Percentiles rank a stretch among this genome's conserved stretches.
Conservation (phyloP, 148 eudicot genomes). For the Rhododendron simsii region DNA sequence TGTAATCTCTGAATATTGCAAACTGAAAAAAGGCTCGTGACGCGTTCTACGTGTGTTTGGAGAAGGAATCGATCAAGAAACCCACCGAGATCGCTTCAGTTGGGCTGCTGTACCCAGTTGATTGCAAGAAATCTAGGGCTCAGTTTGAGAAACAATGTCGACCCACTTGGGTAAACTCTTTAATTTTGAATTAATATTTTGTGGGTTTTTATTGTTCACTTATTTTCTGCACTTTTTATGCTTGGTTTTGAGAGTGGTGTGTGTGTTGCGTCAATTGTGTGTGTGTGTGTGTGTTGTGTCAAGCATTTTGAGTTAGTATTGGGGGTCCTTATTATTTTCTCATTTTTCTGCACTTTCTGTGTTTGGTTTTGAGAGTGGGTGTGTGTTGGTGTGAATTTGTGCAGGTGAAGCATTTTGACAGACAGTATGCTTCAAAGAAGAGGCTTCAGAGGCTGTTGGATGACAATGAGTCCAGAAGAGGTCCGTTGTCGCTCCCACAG, state of each 20-base stretch:
- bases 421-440: conserved; percentile 70
- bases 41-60: conserved; percentile 73
- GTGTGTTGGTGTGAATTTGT: background rate
- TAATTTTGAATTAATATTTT: background rate
- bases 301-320: conserved; percentile 56
- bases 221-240: background rate
- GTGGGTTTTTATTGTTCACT: background rate
- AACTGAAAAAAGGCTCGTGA: conserved; percentile 57
- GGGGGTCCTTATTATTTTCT: background rate
- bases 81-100: conserved; percentile 64
- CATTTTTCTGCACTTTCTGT: background rate
- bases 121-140: conserved; percentile 66
- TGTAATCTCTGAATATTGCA: background rate
- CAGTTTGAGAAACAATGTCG: conserved; percentile 58
- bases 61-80: conserved; percentile 52
- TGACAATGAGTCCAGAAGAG: conserved; percentile 45
- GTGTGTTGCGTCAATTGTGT: conserved; percentile 13
- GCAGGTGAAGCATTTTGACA: conserved; percentile 87
- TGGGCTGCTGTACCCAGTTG: conserved; percentile 68
- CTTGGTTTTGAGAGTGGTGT: background rate
- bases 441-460: conserved; percentile 39
- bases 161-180: conserved; percentile 58
- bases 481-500: conserved; percentile 71
- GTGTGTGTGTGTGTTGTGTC: background rate
- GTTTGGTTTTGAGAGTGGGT: background rate